Base-by-base conservation (phyloP, 2,329 filamentous ascomycete species). In the Phyllosticta citriasiana region DNA sequence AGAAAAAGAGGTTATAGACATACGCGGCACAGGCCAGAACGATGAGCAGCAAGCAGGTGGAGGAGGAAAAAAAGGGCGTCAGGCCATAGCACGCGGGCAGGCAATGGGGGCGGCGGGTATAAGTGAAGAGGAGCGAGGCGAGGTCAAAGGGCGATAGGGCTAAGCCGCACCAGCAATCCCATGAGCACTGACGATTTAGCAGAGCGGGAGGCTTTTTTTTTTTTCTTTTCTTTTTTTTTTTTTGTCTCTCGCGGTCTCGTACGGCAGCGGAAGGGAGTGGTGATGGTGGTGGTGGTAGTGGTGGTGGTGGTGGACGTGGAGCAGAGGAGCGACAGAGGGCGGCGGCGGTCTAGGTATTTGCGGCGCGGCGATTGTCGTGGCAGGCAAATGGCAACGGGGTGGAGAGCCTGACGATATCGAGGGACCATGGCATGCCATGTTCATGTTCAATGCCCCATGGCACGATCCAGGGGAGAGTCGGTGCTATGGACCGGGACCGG, bases 321-420 rank as follows among this genome's bases (percentile, higher is more conserved):
- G 30, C 24, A 24, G 35, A 57, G 26, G 54, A 54, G 40, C 40
- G 30, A 53, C 33, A 33, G 53, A 26, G 47, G 12, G 22, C 22
- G 33, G 50, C 22, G 24, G 30, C 19, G 57, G 51, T 16, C 60
- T 61, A 59, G 64, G 66, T 66, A 67, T 68, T 65, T 65, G 64
- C 62, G 65, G 60, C 65, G 61, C 60, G 57, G 64, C 57, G 62
- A 66, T 63, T 65, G 65, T 65, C 63, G 66, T 65, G 63, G 62
- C 66, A 66, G 16, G 40, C 40, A 47, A 47, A 47, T 47, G 40
- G 40, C 40, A 16, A 47, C 40, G 40, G 40, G 40, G 40, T 47
- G 40, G 40, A 47, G 40, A 47, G 40, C 40, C 40, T 47, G 40
- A n/a, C 40, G 40, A 47, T 47, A 7, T 16, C 65, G 66, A 68